Percentiles rank a stretch among this genome's conserved stretches.
phyloP scores from a whole-genome alignment of 805 yeast genomes.

The Candida pini region DNA sequence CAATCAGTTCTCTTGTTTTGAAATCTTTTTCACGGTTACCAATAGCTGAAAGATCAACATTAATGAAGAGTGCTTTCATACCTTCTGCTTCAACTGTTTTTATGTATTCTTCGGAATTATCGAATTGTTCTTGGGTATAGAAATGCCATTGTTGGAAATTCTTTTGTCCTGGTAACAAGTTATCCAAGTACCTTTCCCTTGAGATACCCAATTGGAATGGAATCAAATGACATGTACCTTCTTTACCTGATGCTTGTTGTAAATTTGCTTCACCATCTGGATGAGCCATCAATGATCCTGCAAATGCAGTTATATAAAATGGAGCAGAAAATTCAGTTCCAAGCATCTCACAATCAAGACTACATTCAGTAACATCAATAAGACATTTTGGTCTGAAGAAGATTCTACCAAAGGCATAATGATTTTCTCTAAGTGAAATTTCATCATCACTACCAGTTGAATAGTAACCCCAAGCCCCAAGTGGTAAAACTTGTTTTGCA shows the following conservation, averaged over 20 bases:
- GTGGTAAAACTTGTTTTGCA: slow-evolving; percentile 69
- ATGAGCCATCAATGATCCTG: slow-evolving; percentile 81
- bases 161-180: slow-evolving; percentile 53
- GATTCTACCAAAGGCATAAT: slow-evolving; percentile 76
- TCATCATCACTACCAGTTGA: slow-evolving; percentile 92
- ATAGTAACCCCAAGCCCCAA: slow-evolving; percentile 83
- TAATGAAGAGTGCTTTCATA: slow-evolving; percentile 68
- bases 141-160: slow-evolving; percentile 87
- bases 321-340: slow-evolving; percentile 66
- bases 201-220: slow-evolving; percentile 84
- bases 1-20: slow-evolving; percentile 57
- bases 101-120: slow-evolving; percentile 33
- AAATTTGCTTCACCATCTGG: slow-evolving; percentile 82
- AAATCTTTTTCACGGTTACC: slow-evolving; percentile 86
- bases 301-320: slow-evolving; percentile 85
- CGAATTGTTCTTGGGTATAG: slow-evolving; percentile 53
- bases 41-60: slow-evolving; percentile 82
- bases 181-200: slow-evolving; percentile 68
- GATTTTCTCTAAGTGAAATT: slow-evolving; percentile 81
- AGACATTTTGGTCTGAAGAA: slow-evolving; percentile 80
- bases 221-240: slow-evolving; percentile 74
- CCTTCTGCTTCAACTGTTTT: slow-evolving; percentile 32
- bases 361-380: slow-evolving; percentile 65
- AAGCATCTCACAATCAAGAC: slow-evolving; percentile 59
- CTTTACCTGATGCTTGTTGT: slow-evolving; percentile 64